These are phyloP conservation scores for Colletotrichum higginsianum DNA, from an alignment of 2,329 filamentous ascomycete genomes.

Conservation along the genomic window DNA sequence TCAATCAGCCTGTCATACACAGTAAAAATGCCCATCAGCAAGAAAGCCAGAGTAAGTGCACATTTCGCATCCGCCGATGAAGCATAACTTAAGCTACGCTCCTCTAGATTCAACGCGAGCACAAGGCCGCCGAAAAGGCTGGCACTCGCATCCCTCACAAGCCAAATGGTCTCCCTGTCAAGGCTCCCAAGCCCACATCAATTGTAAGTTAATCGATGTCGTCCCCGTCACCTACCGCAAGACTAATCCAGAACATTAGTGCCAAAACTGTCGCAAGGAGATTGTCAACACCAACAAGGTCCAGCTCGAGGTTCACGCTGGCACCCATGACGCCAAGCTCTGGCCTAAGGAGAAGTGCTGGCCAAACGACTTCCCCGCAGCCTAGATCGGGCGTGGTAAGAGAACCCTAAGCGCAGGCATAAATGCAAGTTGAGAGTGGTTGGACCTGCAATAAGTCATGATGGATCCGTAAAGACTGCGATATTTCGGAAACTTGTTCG, in stretches of 20 bases:
- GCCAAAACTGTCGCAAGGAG: slow-evolving; percentile 66
- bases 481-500: neutral
- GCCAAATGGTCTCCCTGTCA: slow-evolving; percentile 69
- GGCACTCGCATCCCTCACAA: slow-evolving; percentile 69
- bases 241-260: slow-evolving; percentile 56
- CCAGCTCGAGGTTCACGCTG: slow-evolving; percentile 67
- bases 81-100: neutral
- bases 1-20: neutral
- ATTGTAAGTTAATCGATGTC: neutral
- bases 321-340: slow-evolving; percentile 62
- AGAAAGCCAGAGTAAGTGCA: neutral
- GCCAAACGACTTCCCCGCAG: slow-evolving; percentile 61
- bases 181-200: slow-evolving; percentile 53
- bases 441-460: neutral
- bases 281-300: slow-evolving; percentile 66
- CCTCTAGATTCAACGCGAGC: slow-evolving; percentile 65
- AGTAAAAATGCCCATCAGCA: slow-evolving; percentile 1
- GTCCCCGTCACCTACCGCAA: neutral
- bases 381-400: neutral
- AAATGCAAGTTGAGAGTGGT: neutral
- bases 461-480: neutral
- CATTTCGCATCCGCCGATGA: neutral
- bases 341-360: slow-evolving; percentile 74
- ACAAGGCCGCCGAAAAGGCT: slow-evolving; percentile 68
- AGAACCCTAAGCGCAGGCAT: neutral